Evolutionary conservation across 768 basidiomycete species (phyloP).

Genomic region (Leccinum disarticulatum): DNA sequence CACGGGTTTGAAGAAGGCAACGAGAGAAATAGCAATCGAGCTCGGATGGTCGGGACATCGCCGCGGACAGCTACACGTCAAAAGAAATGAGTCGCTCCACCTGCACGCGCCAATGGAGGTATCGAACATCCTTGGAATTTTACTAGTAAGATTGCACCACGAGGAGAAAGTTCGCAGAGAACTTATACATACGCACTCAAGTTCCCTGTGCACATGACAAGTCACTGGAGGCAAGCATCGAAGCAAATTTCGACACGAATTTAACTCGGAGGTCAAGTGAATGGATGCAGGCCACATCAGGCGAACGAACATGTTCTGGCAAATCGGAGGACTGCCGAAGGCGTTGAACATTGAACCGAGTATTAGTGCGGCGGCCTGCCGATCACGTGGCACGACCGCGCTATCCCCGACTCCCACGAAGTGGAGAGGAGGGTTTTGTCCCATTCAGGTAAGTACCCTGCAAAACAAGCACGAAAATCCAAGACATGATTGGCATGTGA

Average conservation of each 20-base stretch:
- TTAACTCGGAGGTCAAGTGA: neutral
- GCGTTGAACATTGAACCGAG: slow-evolving; percentile 16
- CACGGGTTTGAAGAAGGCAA: neutral
- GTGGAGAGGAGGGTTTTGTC: too few species aligned
- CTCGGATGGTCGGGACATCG: neutral
- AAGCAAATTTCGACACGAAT: neutral
- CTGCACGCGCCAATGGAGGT: neutral
- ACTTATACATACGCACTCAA: neutral
- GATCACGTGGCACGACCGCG: neutral
- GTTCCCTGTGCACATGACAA: neutral
- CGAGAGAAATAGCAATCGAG: neutral
- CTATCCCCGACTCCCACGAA: too few species aligned
- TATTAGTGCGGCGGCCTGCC: neutral
- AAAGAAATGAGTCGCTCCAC: neutral
- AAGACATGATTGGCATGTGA: too few species aligned
- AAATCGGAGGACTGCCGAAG: slow-evolving; percentile 6
- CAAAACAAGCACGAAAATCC: too few species aligned
- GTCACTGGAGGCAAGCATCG: slow-evolving; percentile 5
- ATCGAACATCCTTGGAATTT: neutral
- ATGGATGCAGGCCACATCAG: neutral
- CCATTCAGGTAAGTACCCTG: too few species aligned
- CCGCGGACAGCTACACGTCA: too few species aligned
- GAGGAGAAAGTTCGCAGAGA: neutral
- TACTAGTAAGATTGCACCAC: neutral
- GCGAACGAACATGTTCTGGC: neutral